phyloP scores from a whole-genome alignment of 352 stramenopile species.

The Poterioochromonas sp. region DNA sequence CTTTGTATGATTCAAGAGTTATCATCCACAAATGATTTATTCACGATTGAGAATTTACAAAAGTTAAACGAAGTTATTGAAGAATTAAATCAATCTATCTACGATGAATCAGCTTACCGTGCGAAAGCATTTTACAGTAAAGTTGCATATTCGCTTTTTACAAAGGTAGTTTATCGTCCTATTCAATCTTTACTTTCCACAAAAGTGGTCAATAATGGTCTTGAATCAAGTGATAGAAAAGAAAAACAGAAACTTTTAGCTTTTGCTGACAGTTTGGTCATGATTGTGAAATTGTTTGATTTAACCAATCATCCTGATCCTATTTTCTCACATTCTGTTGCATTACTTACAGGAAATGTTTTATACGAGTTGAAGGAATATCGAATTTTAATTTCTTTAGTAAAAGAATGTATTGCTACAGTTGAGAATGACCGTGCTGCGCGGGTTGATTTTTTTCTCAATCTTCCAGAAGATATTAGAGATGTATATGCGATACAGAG shows the following conservation, averaged over 20 bases:
- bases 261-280: background rate
- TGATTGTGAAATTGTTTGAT: slow-evolving; percentile 4
- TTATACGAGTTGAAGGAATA: background rate
- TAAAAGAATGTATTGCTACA: background rate
- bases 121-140: background rate
- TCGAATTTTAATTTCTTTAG: background rate
- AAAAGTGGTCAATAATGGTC: too few species aligned
- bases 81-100: background rate
- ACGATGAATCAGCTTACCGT: background rate
- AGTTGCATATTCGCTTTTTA: background rate
- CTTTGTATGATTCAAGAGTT: background rate
- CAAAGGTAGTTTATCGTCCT: background rate
- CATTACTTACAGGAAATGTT: background rate
- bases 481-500: slow-evolving; percentile 26
- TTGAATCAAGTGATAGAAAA: too few species aligned
- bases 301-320: background rate
- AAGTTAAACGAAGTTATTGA: background rate
- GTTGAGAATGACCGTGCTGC: slow-evolving; percentile 1
- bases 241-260: too few species aligned
- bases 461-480: slow-evolving; percentile 30
- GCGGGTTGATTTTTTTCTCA: slow-evolving; percentile 6
- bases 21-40: background rate
- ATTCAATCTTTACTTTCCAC: background rate
- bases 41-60: background rate
- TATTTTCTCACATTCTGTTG: background rate